phyloP scores from a whole-genome alignment of 2,329 filamentous ascomycete species.

The Coniosporium tulheliwenetii region DNA sequence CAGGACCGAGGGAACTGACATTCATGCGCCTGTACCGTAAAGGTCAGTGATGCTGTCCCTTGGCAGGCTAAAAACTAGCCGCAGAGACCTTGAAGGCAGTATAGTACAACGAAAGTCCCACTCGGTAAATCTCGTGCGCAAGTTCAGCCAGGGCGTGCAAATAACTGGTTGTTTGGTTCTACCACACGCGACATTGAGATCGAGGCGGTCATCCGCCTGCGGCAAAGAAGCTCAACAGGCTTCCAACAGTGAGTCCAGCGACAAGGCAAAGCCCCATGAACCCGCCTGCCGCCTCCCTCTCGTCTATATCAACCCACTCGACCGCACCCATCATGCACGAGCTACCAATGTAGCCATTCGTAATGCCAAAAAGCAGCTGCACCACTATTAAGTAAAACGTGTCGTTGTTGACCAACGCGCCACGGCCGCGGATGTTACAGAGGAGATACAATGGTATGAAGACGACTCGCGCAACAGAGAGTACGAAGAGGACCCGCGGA shows the following conservation, averaged over 20 bases:
- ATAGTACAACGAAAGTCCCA: too few relatives aligned
- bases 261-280: constrained; percentile 94
- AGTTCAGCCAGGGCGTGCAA: too few relatives aligned
- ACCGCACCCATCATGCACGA: constrained; percentile 83
- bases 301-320: constrained; percentile 65
- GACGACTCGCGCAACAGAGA: constrained; percentile 47
- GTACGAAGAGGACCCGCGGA: constrained; percentile 50
- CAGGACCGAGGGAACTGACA: too few relatives aligned
- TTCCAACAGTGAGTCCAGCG: constrained; percentile 67
- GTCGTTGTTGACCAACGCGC: constrained; percentile 63
- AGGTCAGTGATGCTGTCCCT: too few relatives aligned
- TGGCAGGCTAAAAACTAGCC: too few relatives aligned
- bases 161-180: too few relatives aligned
- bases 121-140: too few relatives aligned
- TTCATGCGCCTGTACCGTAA: too few relatives aligned
- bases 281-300: constrained; percentile 75
- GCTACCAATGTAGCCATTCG: constrained; percentile 75
- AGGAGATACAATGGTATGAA: constrained; percentile 79
- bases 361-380: constrained; percentile 68
- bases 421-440: constrained; percentile 71
- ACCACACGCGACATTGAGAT: too few relatives aligned
- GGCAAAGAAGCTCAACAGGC: constrained; percentile 70
- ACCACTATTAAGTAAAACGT: constrained; percentile 75
- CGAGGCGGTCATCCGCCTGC: constrained; percentile 18
- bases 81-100: too few relatives aligned